These are phyloP conservation scores for Infundibulicybe gibba DNA, from an alignment of 768 basidiomycete species.

Conservation along the genomic window DNA sequence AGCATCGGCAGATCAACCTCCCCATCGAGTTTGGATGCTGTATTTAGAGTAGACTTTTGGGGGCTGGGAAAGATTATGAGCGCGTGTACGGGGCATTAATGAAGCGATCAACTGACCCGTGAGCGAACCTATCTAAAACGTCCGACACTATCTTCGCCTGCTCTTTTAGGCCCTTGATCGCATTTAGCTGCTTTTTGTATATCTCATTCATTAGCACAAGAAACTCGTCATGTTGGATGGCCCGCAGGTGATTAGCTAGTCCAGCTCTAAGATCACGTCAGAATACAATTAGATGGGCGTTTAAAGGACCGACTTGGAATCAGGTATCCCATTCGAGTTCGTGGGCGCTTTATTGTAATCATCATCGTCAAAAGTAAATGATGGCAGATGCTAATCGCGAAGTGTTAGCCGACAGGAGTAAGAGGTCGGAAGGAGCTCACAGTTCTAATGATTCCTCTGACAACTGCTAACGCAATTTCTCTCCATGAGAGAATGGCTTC, in stretches of 20 bases:
- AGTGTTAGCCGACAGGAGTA: constrained; percentile 1
- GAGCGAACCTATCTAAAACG: no score
- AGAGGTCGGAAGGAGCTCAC: constrained; percentile 35
- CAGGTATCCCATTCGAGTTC: constrained; percentile 9
- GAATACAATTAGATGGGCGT: neutral
- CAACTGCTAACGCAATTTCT: constrained; percentile 59
- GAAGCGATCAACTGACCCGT: no score
- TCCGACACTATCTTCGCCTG: constrained; percentile 33
- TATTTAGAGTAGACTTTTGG: neutral
- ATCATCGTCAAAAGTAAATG: constrained; percentile 56
- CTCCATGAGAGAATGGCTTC: constrained; percentile 70
- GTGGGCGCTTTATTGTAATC: constrained; percentile 36
- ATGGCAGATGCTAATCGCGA: constrained; percentile 26
- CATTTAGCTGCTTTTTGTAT: constrained; percentile 58
- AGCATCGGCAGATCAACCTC: constrained; percentile 28
- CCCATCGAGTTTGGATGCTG: constrained; percentile 19
- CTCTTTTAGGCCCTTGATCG: constrained; percentile 62
- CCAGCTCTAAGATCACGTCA: constrained; percentile 26
- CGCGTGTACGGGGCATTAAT: no score
- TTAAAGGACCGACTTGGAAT: constrained; percentile 3
- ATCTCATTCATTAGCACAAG: constrained; percentile 55
- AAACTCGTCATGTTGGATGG: constrained; percentile 69
- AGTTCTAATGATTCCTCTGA: constrained; percentile 53
- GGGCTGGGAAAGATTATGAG: neutral
- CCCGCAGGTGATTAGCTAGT: constrained; percentile 54